Evolutionary conservation across 2,329 filamentous ascomycete genomes (phyloP), one percentile per base, ranked within the genome.

Genomic region (Paracoccidioides brasiliensis): DNA sequence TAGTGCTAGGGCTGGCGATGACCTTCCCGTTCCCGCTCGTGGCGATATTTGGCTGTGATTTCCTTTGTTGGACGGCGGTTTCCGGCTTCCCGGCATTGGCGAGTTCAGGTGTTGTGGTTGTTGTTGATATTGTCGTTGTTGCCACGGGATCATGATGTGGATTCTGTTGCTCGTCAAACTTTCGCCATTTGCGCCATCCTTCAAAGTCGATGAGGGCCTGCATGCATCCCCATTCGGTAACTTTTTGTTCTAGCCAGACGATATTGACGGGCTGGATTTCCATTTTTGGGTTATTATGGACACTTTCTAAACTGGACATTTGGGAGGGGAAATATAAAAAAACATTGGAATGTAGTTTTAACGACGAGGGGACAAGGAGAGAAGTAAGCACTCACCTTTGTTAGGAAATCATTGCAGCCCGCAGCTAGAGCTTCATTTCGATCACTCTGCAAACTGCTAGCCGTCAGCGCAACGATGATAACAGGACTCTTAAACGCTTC

Each of bases 211-310:
- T 97, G 30, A 98, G 79, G 8, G 93, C 93, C 75, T 97, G 93
- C 93, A 98, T 98, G 75, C 93, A 97, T 56, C 93, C 93, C 93
- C 93, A 98, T 77, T 98, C 93, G 74, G 94, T 96, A 63, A 97
- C 90, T 71, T 98, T 98, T 56, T 91, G 83, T 70, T 96, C 89
- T 32, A 98, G 81, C 90, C 91, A 98, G 57, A 94, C 86, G 67
- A 96, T 96, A 69, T 95, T 95, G 62, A 98, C 91, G 22, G 93
- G 93, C 88, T 95, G 66, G 45, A 50, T 9, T n/a, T n/a, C 28
- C 2, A 12, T 32, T 46, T 53, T 22, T 3, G 10, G 37, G 38
- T 53, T 32, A 53, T 40, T n/a, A 45, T 45, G 37, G 48, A 4
- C 5, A 15, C 41, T 42, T 53, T 41, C 14, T 7, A 15, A 53